phyloP scores from a whole-genome alignment of 2,329 filamentous ascomycete species.

The Leptographium procerum region DNA sequence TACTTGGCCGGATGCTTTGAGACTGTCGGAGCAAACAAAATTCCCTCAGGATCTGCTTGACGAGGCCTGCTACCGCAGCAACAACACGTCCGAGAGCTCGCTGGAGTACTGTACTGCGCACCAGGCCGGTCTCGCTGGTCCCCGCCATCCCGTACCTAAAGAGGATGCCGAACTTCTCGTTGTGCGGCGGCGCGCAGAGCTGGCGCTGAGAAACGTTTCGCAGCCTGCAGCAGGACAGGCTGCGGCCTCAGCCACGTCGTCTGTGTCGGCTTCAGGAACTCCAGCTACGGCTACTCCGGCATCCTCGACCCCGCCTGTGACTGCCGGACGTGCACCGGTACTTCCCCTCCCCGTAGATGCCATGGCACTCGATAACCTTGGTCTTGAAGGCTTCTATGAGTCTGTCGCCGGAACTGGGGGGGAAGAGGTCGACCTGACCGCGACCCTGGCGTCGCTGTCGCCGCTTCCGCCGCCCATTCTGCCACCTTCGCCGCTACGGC shows the following conservation, averaged over 20 bases:
- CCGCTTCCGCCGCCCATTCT: not conserved
- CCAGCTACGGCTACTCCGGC: not conserved
- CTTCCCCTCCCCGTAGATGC: conserved; percentile 13
- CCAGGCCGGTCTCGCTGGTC: conserved; percentile 41
- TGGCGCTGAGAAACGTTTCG: conserved; percentile 10
- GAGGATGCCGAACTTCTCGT: conserved; percentile 33
- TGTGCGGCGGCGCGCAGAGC: conserved; percentile 9
- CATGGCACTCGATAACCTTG: conserved; percentile 23
- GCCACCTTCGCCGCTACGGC: not conserved
- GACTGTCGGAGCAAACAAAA: conserved; percentile 25
- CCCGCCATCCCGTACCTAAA: conserved; percentile 55
- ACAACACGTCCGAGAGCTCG: conserved; percentile 49
- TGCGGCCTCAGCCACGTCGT: not conserved
- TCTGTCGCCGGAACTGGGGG: not conserved
- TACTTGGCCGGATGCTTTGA: conserved; percentile 29
- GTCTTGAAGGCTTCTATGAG: conserved; percentile 10
- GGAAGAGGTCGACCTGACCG: not conserved
- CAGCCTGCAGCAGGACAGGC: not conserved
- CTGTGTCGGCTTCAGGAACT: not conserved
- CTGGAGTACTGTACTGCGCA: conserved; percentile 66
- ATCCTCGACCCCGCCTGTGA: not conserved
- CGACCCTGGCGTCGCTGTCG: not conserved
- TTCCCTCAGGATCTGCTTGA: conserved; percentile 46
- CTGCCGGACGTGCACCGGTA: conserved; percentile 5
- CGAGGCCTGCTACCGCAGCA: conserved; percentile 76